These are phyloP conservation scores for Xylariaceae sp. DNA, from an alignment of 2,329 filamentous ascomycete genomes.

Conservation along the genomic window DNA sequence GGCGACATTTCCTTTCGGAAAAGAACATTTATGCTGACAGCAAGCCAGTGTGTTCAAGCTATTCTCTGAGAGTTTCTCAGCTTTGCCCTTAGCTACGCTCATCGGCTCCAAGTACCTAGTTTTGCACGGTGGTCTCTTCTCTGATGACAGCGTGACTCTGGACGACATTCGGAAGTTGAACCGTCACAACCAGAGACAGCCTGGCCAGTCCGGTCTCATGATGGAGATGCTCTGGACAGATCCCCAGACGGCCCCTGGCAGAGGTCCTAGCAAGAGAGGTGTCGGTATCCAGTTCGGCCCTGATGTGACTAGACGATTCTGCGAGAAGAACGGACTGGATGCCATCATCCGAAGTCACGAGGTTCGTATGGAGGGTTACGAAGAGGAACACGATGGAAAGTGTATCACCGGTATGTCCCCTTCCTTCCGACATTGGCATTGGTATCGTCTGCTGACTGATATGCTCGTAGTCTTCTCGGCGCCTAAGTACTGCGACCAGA, in stretches of 20 bases:
- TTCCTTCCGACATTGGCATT: not conserved
- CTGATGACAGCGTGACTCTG: slow-evolving; percentile 84
- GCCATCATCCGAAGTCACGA: slow-evolving; percentile 97
- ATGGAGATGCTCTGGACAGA: slow-evolving; percentile 99
- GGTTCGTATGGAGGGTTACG: slow-evolving; percentile 98
- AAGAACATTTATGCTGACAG: slow-evolving; percentile 19
- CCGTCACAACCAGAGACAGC: slow-evolving; percentile 84
- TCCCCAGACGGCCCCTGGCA: slow-evolving; percentile 77
- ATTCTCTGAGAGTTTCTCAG: slow-evolving; percentile 97
- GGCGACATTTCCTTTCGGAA: slow-evolving; percentile 10
- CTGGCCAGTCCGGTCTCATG: slow-evolving; percentile 91
- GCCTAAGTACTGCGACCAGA: slow-evolving; percentile 94
- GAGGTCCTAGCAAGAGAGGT: slow-evolving; percentile 92
- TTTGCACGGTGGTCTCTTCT: slow-evolving; percentile 92
- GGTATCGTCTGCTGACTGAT: slow-evolving; percentile 23
- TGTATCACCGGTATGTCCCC: slow-evolving; percentile 76
- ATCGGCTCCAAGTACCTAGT: slow-evolving; percentile 88
- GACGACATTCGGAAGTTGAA: slow-evolving; percentile 93
- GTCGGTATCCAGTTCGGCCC: slow-evolving; percentile 96
- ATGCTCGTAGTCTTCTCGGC: slow-evolving; percentile 78
- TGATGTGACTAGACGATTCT: slow-evolving; percentile 93
- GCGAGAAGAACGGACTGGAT: slow-evolving; percentile 89
- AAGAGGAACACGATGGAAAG: slow-evolving; percentile 90
- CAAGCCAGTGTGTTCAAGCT: slow-evolving; percentile 73
- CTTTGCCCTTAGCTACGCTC: slow-evolving; percentile 83